Base-by-base conservation (phyloP, 2,329 filamentous ascomycete species). In the Aureobasidium sp. region DNA sequence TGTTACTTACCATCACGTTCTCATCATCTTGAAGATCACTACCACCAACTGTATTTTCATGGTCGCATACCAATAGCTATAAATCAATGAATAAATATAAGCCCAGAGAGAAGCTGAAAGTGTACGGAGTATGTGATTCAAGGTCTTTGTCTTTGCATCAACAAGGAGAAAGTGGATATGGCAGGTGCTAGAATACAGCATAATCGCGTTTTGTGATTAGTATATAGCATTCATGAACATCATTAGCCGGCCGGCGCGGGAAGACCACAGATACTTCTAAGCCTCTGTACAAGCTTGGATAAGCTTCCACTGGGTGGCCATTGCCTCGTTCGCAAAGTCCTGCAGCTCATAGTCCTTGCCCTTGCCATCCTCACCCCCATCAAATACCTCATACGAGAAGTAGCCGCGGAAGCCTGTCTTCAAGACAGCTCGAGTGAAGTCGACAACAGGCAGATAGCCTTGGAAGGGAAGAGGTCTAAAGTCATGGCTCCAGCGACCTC, bases 381-480 rank as follows among this genome's bases (percentile, higher is more conserved):
- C 87, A 71, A 90, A 90, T 0, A 89, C 83, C 71, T 90, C 87
- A 63, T 88, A 82, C 0, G 83, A 86, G 64, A 90, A 82, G 82
- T 84, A 89, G 0, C 81, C 82, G 45, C 82, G 74, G 64, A 88
- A 88, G 0, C 88, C 87, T 0, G 88, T 91, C 62, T 76, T 76
- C 29, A 90, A 70, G 1, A 91, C 87, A 2, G 87, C 87, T 63
- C 77, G 79, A 1, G 86, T 75, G 60, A 91, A 84, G 52, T 85
- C 82, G 12, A 81, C 78, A 27, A 90, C 81, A 0, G 87, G 88
- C 39, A 92, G 72, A 70, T 90, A 91, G 0, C 88, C 89, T 62
- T 86, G 81, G 66, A 84, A 90, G 0, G 88, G 87, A 63, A 90
- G 72, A 0, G 88, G 87, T 25, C 89, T 76, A 64, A 83, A 87